Evolutionary conservation across 169 alveolate species (phyloP).

Genomic region (Plasmodium chabaudi): DNA sequence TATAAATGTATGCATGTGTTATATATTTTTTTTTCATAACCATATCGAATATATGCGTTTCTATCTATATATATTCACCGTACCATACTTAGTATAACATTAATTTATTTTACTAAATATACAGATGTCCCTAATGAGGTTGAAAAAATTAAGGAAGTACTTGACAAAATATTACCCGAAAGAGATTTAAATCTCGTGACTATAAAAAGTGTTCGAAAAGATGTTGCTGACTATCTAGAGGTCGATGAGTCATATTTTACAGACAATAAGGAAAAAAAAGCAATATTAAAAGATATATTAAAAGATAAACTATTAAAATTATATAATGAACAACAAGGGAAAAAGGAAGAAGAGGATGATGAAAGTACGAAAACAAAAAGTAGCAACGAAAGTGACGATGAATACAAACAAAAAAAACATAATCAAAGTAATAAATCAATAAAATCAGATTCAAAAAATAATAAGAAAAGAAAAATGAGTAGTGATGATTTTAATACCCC

Average conservation of each 20-base stretch:
- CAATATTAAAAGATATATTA: conserved; percentile 51
- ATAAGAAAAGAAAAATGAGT: conserved; percentile 31
- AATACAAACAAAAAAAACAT: conserved; percentile 4
- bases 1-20: too few relatives aligned
- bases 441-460: conserved; percentile 2
- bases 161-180: conserved; percentile 63
- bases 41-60: too few relatives aligned
- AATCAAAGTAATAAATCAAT: conserved; percentile 8
- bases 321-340: conserved; percentile 47
- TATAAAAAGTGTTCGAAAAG: conserved; percentile 69
- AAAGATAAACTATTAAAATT: conserved; percentile 50
- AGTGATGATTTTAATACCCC: conserved; percentile 16
- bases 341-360: conserved; percentile 8
- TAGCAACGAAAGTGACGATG: conserved; percentile 1
- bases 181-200: conserved; percentile 59
- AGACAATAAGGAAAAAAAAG: conserved; percentile 62
- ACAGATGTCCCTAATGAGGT: conserved; percentile 12
- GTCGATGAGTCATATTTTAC: conserved; percentile 65
- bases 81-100: too few relatives aligned
- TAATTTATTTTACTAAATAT: neutral
- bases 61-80: too few relatives aligned
- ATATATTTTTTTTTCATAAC: too few relatives aligned
- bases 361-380: neutral
- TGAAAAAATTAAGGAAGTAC: conserved; percentile 38
- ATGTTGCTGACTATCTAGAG: conserved; percentile 62